Conservation (phyloP, 1,284 basidiomycete species). For the Rhodotorula sp. region DNA sequence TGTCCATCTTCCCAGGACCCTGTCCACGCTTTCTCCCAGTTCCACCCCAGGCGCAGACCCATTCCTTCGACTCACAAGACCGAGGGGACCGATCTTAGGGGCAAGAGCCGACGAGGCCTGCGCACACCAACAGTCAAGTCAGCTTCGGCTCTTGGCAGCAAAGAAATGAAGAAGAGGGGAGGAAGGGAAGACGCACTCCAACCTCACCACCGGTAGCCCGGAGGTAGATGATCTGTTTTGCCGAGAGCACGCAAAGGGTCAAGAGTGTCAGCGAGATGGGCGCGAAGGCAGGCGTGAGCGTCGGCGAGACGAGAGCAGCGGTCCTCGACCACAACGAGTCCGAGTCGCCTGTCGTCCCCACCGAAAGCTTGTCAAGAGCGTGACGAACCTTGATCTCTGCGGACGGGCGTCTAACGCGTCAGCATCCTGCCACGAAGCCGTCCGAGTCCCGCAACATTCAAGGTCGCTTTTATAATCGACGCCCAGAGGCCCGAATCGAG, state of each 20-base stretch:
- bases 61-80: slow-evolving; percentile 70
- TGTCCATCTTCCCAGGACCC: no score
- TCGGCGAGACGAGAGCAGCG: not conserved
- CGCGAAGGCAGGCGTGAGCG: slow-evolving; percentile 45
- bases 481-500: no score
- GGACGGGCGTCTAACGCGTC: no score
- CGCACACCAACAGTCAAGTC: not conserved
- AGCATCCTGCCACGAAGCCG: no score
- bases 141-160: not conserved
- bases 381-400: no score
- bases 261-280: slow-evolving; percentile 47
- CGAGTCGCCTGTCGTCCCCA: no score
- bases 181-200: slow-evolving; percentile 55
- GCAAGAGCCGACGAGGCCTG: slow-evolving; percentile 91
- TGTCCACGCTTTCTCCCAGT: not conserved
- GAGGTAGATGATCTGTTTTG: slow-evolving; percentile 82
- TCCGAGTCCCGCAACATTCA: no score
- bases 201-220: slow-evolving; percentile 99
- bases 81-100: slow-evolving; percentile 99
- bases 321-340: not conserved
- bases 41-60: not conserved
- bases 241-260: slow-evolving; percentile 12
- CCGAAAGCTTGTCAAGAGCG: no score
- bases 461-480: no score
- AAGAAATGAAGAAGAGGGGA: not conserved